Evolutionary conservation across 768 basidiomycete genomes (phyloP), one percentile per base, ranked within the genome.

Genomic region (Arthromyces matolae): DNA sequence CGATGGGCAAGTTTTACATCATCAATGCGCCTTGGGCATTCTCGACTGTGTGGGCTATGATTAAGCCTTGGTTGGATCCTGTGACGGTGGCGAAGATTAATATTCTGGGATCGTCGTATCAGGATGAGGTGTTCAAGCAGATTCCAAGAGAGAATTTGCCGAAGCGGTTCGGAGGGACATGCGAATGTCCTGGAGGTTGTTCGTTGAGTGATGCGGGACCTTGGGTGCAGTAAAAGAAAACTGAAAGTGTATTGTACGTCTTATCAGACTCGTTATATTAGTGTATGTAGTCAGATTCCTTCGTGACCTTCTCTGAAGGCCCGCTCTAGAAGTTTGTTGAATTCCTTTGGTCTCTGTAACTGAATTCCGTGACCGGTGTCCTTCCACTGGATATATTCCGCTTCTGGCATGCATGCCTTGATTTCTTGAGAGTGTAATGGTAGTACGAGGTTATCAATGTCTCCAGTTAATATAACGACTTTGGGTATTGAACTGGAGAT

Each of bases 1-100:
- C 77, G 55, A 92, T 97, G 95, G 95, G 95, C 72, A 91, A 89
- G 64, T 97, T 99, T 75, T 99, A 90, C 76, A 93, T 98, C 77
- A 89, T 96, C 78, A 97, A 98, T 62, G 89, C 92, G 0, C 95
- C 95, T 0, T 97, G 87, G 84, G 77, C 83, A 42, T 99, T 99
- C 73, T 79, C 80, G 42, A 79, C 86, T 31, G 87, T 95, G 18
- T 99, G 94, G 94, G 63, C 71, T 16, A 64, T 93, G 54, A 80
- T 98, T 73, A 95, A 91, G 72, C 83, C 82, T 3, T 98, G 91
- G 91, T 72, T 99, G 58, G 95, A 98, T 67, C 84, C 85, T 57
- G 96, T 94, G 22, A 99, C 95, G 23, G 93, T 95, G 42, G 77
- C 78, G 52, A 98, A 99, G 81, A 94, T 99, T 63, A 81, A 86